Percentiles rank a stretch among this genome's conserved stretches.
phyloP scores from a whole-genome alignment of 805 yeast species.

The Metschnikowia continentalis region DNA sequence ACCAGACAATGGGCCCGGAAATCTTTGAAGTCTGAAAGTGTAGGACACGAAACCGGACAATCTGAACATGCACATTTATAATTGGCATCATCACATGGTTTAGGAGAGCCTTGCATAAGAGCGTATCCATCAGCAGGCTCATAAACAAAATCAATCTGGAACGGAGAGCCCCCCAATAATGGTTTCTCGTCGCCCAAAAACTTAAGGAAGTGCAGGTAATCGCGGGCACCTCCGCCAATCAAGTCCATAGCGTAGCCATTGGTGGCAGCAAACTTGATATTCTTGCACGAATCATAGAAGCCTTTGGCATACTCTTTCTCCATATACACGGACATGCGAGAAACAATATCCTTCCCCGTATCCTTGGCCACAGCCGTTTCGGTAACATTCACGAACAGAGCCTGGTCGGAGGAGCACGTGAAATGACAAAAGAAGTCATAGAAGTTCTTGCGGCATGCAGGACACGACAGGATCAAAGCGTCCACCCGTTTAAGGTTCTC shows the following conservation, averaged over 20 bases:
- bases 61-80: conserved; percentile 89
- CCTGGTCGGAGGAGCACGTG: conserved; percentile 85
- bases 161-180: conserved; percentile 89
- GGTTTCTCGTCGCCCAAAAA: conserved; percentile 96
- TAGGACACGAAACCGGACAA: conserved; percentile 78
- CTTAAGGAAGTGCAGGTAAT: conserved; percentile 68
- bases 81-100: conserved; percentile 56
- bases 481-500: conserved; percentile 34
- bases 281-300: conserved; percentile 81
- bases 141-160: conserved; percentile 79
- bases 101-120: conserved; percentile 28
- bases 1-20: conserved; percentile 45
- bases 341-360: conserved; percentile 56
- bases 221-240: conserved; percentile 94
- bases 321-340: conserved; percentile 64
- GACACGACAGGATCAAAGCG: conserved; percentile 53
- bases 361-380: conserved; percentile 45
- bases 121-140: conserved; percentile 19
- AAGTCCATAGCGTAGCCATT: conserved; percentile 96
- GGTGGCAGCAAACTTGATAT: conserved; percentile 88
- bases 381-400: conserved; percentile 67
- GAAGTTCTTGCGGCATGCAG: conserved; percentile 88
- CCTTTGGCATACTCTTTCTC: conserved; percentile 54
- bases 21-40: conserved; percentile 44
- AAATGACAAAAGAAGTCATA: conserved; percentile 79